Percentiles rank a stretch among this genome's conserved stretches.
Evolutionary conservation across 257 asterid species (phyloP).

Genomic region (Nicotiana benthamiana): DNA sequence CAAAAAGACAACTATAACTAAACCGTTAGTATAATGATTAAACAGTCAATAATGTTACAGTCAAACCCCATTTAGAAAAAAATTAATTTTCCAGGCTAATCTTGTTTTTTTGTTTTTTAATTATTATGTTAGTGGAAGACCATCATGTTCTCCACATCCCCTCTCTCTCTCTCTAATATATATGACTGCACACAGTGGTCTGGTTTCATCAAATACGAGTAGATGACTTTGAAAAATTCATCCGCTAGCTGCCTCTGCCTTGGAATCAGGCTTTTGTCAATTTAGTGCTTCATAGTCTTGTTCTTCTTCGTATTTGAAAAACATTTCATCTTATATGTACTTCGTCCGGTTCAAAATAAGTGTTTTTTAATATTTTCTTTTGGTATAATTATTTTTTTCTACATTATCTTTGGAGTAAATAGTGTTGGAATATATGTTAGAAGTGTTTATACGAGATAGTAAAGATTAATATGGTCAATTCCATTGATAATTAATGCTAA

Average conservation of each 20-base stretch:
- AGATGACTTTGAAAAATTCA: conserved; percentile 4
- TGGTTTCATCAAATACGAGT: neutral
- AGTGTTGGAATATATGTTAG: too few species aligned
- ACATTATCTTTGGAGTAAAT: too few species aligned
- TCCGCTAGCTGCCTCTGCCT: neutral
- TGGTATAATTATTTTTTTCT: too few species aligned
- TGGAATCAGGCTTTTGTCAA: conserved; percentile 21
- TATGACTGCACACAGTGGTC: conserved; percentile 4
- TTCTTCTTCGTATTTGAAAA: neutral
- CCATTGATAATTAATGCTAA: too few species aligned
- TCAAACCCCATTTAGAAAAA: conserved; percentile 11
- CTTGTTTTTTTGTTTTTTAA: neutral
- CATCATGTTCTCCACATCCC: conserved; percentile 24
- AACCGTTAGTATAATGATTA: conserved; percentile 7
- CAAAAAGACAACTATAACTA: neutral
- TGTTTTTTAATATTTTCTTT: too few species aligned
- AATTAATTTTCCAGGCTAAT: conserved; percentile 4
- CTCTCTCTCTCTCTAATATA: neutral
- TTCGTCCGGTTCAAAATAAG: too few species aligned
- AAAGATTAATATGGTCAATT: too few species aligned
- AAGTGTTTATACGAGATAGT: too few species aligned
- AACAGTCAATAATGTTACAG: conserved; percentile 13
- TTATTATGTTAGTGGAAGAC: neutral
- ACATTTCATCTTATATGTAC: neutral
- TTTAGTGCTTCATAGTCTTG: conserved; percentile 8